Evolutionary conservation across 768 basidiomycete species (phyloP).

Genomic region (Naganishia friedmannii): DNA sequence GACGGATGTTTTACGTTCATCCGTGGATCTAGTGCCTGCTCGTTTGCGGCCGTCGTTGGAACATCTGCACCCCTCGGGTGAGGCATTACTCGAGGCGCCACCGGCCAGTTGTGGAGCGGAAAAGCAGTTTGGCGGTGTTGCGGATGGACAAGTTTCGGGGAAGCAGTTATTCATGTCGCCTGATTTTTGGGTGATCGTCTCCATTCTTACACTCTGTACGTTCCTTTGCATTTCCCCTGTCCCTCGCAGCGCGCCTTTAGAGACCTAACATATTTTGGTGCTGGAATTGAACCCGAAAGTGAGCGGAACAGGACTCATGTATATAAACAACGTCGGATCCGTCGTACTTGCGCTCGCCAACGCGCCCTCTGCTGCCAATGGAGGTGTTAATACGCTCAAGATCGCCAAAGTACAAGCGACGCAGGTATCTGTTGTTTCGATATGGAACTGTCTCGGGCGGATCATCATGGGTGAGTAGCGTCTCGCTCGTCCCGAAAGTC

Average conservation of each 20-base stretch:
- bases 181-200: conserved; percentile 67
- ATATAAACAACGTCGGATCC: conserved; percentile 83
- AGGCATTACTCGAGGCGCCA: not conserved
- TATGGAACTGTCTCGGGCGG: conserved; percentile 77
- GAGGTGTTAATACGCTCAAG: conserved; percentile 59
- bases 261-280: too few species aligned
- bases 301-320: conserved; percentile 74
- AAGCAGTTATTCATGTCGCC: conserved; percentile 56
- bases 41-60: not conserved
- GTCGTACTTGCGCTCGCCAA: conserved; percentile 63
- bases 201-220: conserved; percentile 62
- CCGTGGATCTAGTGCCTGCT: not conserved
- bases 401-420: conserved; percentile 73
- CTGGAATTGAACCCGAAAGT: conserved; percentile 52
- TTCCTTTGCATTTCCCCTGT: too few species aligned
- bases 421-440: conserved; percentile 77
- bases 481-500: not conserved
- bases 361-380: conserved; percentile 54
- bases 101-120: not conserved
- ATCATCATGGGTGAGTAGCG: conserved; percentile 60
- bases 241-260: conserved; percentile 9
- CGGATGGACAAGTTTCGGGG: conserved; percentile 47
- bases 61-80: not conserved
- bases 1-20: not conserved
- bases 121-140: not conserved